Conservation (phyloP, 352 stramenopile species). For the Elongisporangium anandrum region DNA sequence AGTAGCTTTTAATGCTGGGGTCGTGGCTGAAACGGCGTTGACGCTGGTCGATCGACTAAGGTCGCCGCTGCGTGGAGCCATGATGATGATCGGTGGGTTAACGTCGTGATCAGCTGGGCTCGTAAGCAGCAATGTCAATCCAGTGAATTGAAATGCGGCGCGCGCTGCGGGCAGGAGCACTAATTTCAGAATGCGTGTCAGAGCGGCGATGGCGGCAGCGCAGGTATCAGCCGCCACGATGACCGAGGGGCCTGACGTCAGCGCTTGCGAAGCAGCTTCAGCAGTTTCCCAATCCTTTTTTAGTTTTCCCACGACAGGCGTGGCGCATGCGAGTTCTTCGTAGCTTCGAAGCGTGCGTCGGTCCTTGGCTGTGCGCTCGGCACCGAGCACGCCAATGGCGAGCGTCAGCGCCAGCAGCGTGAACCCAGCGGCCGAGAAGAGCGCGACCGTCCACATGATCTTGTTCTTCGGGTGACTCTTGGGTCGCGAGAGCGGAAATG, state of each 20-base stretch:
- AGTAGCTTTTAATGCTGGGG: background rate
- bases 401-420: constrained; percentile 10
- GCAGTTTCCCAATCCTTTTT: constrained; percentile 1
- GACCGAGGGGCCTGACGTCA: background rate
- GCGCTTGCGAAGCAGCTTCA: background rate
- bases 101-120: background rate
- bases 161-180: background rate
- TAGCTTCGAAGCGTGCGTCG: constrained; percentile 17
- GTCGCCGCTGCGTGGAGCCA: constrained; percentile 18
- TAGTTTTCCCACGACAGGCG: background rate
- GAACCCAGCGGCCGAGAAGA: constrained; percentile 7
- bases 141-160: background rate
- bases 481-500: constrained; percentile 1
- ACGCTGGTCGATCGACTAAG: constrained; percentile 10
- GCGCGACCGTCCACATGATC: constrained; percentile 9
- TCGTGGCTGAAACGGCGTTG: constrained; percentile 1
- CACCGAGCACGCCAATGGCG: constrained; percentile 14
- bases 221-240: background rate
- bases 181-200: background rate
- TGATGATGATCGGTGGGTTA: constrained; percentile 1
- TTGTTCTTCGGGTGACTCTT: constrained; percentile 1
- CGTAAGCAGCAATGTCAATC: background rate
- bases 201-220: background rate
- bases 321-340: constrained; percentile 12
- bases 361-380: constrained; percentile 17